Base-by-base conservation (phyloP, 805 yeast species). In the Lipomyces spencermartinsiae region DNA sequence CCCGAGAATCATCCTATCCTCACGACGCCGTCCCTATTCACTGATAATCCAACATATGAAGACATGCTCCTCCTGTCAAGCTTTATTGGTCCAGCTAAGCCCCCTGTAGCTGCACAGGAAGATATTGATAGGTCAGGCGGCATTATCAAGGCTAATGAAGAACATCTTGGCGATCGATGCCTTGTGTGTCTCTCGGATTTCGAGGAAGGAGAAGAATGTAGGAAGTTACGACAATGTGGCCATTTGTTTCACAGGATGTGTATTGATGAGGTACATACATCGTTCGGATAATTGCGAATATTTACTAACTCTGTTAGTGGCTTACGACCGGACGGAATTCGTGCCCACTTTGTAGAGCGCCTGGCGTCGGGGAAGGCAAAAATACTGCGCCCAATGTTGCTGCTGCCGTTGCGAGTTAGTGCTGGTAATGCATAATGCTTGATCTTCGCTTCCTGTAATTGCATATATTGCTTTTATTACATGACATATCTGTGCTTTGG, bases 171-270 rank as follows among this genome's bases (percentile, higher is more conserved):
- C 19, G 85, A 83, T 62, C 71, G 79, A 46, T 86, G 89, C 73
- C 83, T 84, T 3, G 85, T 87, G 14, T 87, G 91, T 74, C 76
- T 87, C 49, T 71, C 82, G 6, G 84, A 84, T 51, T 87, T 84
- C 71, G 82, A 80, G 55, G 70, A 73, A 46, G 83, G 80, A 31
- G 89, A 87, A 34, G 72, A 76, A 22, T 81, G 86, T 46, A 80
- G 90, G 55, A 75, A 76, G 64, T 77, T 87, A 53, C 65, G 74
- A 19, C 63, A 72, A 10, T 87, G 91, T 73, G 74, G 77, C 2
- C 91, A 87, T 73, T 71, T 78, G 37, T 87, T 85, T 77, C 91
- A 87, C 75, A 77, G 77, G 59, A 82, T 78, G 1, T 87, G 91
- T 73, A 82, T 87, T 62, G 91, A 87, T 72, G 82, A 82, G 65